Conservation (phyloP, 2,329 filamentous ascomycete genomes). For the Colletotrichum sp. region DNA sequence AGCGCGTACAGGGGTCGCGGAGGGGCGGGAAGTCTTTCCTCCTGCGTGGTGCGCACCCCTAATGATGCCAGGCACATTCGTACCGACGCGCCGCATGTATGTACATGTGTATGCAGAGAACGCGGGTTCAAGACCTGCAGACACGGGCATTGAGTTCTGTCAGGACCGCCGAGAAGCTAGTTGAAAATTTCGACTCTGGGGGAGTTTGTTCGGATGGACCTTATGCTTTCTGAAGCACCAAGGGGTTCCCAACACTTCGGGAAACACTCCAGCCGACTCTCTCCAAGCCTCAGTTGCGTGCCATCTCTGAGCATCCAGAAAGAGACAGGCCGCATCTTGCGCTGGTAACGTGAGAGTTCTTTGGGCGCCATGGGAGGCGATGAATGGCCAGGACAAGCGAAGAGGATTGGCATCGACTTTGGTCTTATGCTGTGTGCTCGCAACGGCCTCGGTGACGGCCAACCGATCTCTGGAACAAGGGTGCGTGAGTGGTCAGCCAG, state of each 20-base stretch:
- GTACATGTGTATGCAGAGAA: neutral
- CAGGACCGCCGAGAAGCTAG: neutral
- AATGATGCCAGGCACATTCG: conserved; percentile 7
- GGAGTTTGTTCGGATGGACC: neutral
- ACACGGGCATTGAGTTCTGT: neutral
- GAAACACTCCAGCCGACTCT: neutral
- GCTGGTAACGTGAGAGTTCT: neutral
- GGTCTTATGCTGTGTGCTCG: neutral
- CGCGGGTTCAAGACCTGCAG: conserved; percentile 6
- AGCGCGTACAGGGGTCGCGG: conserved; percentile 7
- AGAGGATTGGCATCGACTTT: neutral
- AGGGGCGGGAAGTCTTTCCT: conserved; percentile 16
- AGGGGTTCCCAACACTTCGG: neutral
- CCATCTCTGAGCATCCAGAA: neutral
- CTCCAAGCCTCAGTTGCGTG: neutral
- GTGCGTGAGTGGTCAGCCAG: neutral
- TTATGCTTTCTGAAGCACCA: neutral
- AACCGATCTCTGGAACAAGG: conserved; percentile 4
- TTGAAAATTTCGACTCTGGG: neutral
- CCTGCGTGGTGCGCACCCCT: neutral
- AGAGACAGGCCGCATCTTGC: neutral
- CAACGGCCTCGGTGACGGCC: neutral
- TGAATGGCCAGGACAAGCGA: conserved; percentile 2
- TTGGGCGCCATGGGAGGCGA: neutral
- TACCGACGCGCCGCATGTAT: neutral